phyloP scores from a whole-genome alignment of 768 basidiomycete genomes.

The Lentinula lateritia region DNA sequence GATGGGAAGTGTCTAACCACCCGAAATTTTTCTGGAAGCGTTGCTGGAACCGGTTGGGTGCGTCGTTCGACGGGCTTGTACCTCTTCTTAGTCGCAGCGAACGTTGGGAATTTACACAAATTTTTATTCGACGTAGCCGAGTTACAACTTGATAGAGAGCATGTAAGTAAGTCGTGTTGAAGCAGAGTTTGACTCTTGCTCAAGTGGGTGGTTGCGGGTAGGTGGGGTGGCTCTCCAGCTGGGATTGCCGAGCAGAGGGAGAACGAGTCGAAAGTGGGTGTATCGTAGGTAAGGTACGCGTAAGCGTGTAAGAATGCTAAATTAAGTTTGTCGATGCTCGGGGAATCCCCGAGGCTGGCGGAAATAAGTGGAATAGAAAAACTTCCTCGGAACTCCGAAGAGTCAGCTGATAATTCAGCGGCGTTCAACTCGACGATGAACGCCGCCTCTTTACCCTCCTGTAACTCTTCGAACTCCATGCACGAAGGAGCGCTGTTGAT shows the following conservation, averaged over 20 bases:
- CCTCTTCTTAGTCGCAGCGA: too few relatives aligned
- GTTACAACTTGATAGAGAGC: too few relatives aligned
- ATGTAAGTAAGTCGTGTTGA: too few relatives aligned
- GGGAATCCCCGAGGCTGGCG: not conserved
- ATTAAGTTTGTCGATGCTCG: not conserved
- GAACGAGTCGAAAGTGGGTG: not conserved
- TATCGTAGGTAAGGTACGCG: not conserved
- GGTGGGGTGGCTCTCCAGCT: too few relatives aligned
- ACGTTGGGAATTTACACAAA: too few relatives aligned
- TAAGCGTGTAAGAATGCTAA: not conserved
- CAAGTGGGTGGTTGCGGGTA: too few relatives aligned
- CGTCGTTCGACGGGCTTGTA: too few relatives aligned
- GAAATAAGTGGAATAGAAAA: not conserved
- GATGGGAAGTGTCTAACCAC: too few relatives aligned
- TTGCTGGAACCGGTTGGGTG: too few relatives aligned
- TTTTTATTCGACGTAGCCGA: too few relatives aligned
- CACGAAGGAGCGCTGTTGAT: not conserved
- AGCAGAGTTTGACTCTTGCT: too few relatives aligned
- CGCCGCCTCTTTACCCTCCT: conserved; percentile 6
- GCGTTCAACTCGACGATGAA: not conserved
- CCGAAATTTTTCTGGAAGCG: too few relatives aligned
- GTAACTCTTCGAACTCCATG: conserved; percentile 4
- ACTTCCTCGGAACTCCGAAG: not conserved
- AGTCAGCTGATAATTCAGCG: not conserved
- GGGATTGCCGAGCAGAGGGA: not conserved